Conservation (phyloP, 306 rosid species). For the Parietaria judaica region DNA sequence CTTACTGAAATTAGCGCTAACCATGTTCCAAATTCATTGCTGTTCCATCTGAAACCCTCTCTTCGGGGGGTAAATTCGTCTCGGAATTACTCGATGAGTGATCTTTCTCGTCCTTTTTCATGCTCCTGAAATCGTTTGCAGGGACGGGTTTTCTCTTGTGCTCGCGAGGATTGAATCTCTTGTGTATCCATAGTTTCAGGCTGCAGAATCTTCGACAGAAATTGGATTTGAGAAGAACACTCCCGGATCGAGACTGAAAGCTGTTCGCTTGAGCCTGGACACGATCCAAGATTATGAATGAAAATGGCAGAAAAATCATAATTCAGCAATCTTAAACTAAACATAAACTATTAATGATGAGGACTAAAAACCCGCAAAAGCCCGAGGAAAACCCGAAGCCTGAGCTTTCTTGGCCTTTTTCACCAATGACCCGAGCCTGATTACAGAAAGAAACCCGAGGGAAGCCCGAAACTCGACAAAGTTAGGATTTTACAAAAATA, state of each 20-base stretch:
- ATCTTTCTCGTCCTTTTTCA: conserved; percentile 29
- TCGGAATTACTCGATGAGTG: conserved; percentile 22
- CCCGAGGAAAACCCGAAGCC: too few relatives aligned
- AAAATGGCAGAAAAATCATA: neutral
- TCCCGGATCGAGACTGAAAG: conserved; percentile 15
- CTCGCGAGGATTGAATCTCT: conserved; percentile 29
- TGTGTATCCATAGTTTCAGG: conserved; percentile 49
- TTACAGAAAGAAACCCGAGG: too few relatives aligned
- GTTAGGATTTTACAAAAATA: too few relatives aligned
- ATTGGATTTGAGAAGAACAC: conserved; percentile 21
- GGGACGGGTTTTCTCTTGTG: conserved; percentile 27
- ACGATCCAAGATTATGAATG: neutral
- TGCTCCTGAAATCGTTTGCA: conserved; percentile 26
- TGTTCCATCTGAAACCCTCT: conserved; percentile 23
- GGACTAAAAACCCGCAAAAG: too few relatives aligned
- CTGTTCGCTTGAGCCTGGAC: conserved; percentile 36
- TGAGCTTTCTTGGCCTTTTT: too few relatives aligned
- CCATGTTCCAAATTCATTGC: conserved; percentile 26
- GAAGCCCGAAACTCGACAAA: too few relatives aligned
- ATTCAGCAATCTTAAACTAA: too few relatives aligned
- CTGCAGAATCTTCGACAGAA: conserved; percentile 51
- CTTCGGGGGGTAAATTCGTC: conserved; percentile 29
- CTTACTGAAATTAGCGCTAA: conserved; percentile 21
- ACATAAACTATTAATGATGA: too few relatives aligned
- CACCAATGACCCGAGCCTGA: too few relatives aligned